Evolutionary conservation across 768 basidiomycete species (phyloP).

Genomic region (Tremella mesenterica): DNA sequence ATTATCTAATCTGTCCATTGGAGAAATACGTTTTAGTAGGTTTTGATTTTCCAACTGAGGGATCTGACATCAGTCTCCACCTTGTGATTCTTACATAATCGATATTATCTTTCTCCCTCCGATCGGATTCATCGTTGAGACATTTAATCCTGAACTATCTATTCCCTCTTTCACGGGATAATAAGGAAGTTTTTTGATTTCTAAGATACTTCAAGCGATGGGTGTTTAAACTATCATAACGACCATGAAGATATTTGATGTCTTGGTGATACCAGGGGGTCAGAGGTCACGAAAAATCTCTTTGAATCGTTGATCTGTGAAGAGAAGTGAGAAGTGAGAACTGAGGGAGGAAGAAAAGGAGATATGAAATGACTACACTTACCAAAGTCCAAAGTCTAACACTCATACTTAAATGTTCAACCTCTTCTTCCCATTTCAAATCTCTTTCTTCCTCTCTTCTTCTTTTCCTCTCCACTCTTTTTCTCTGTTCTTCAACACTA

Average conservation of each 20-base stretch:
- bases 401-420: constrained; percentile 46
- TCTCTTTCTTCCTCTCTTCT: constrained; percentile 66
- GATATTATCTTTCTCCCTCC: too few species aligned
- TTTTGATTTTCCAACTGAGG: constrained; percentile 38
- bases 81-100: neutral
- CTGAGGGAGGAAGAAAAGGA: neutral
- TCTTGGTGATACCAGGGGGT: too few species aligned
- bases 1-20: constrained; percentile 38
- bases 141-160: too few species aligned
- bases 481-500: constrained; percentile 56
- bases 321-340: neutral
- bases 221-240: too few species aligned
- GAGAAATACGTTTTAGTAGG: constrained; percentile 31
- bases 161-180: too few species aligned
- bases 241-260: too few species aligned
- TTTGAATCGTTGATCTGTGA: too few species aligned
- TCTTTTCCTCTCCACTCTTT: constrained; percentile 65
- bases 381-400: constrained; percentile 83
- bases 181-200: too few species aligned
- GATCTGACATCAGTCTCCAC: constrained; percentile 44
- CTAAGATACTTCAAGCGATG: too few species aligned
- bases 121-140: too few species aligned
- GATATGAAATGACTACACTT: constrained; percentile 45
- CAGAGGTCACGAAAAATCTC: too few species aligned
- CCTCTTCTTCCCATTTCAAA: constrained; percentile 83